phyloP scores from a whole-genome alignment of 257 asterid genomes.

The Rubia yunnanensis region DNA sequence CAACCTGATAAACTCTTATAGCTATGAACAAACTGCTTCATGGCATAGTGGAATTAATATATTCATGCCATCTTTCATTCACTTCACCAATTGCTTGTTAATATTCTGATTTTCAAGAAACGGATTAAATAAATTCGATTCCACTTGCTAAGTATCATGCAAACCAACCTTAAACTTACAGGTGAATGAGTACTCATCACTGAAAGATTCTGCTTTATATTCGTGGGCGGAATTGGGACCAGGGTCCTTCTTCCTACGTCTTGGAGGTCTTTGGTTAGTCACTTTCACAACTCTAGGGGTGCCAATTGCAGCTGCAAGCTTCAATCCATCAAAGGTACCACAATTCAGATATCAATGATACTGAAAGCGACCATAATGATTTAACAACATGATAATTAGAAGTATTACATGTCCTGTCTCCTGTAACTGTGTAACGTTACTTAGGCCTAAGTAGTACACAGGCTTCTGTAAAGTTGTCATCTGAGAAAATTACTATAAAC shows the following conservation, averaged over 20 bases:
- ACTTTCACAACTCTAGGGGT: slow-evolving; percentile 75
- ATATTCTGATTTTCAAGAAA: not conserved
- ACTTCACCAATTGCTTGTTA: not conserved
- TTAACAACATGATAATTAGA: not conserved
- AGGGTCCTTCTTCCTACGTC: slow-evolving; percentile 60
- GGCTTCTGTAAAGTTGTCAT: not conserved
- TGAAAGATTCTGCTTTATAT: slow-evolving; percentile 43
- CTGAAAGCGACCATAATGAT: not conserved
- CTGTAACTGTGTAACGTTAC: not conserved
- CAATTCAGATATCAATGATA: not conserved
- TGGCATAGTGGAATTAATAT: too few relatives aligned
- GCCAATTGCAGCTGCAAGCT: slow-evolving; percentile 87
- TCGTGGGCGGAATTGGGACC: slow-evolving; percentile 74
- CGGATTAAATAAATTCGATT: not conserved
- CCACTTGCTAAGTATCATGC: not conserved
- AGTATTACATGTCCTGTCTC: not conserved
- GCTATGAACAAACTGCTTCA: not conserved
- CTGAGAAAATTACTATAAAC: not conserved
- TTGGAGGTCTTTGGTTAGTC: slow-evolving; percentile 79
- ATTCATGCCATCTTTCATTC: too few relatives aligned
- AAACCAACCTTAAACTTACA: slow-evolving; percentile 3
- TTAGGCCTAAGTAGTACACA: not conserved
- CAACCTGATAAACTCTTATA: not conserved
- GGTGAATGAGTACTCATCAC: slow-evolving; percentile 86
- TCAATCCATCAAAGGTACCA: slow-evolving; percentile 65